Percentiles rank a stretch among this genome's conserved stretches.
phyloP scores from a whole-genome alignment of 2,329 filamentous ascomycete species.

The Fonsecaea pedrosoi region DNA sequence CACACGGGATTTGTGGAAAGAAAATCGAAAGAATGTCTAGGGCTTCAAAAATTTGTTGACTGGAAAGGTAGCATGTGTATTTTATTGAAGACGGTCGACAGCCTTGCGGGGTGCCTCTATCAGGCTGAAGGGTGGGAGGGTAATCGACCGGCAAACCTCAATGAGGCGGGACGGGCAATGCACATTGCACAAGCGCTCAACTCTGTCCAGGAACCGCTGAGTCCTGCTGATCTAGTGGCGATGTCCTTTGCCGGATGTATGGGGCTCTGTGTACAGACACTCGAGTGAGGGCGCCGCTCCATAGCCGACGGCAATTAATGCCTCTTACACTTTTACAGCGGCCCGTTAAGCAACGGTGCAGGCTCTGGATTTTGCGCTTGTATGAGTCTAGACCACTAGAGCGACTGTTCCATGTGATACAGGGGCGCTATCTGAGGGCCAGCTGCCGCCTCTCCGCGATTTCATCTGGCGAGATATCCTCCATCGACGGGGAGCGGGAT shows the following conservation, averaged over 20 bases:
- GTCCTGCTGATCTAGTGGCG: background rate
- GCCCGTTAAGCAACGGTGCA: background rate
- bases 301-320: background rate
- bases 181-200: background rate
- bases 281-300: background rate
- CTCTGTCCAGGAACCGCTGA: background rate
- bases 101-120: background rate
- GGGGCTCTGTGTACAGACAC: background rate
- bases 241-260: background rate
- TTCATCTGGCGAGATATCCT: conserved; percentile 44
- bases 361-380: background rate
- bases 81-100: background rate
- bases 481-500: conserved; percentile 55
- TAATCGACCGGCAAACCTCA: background rate
- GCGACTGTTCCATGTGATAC: no score
- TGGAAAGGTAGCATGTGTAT: background rate
- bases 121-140: background rate
- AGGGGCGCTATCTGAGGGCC: no score
- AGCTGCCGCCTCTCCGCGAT: no score
- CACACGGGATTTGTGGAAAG: background rate
- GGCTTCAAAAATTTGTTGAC: background rate
- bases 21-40: background rate
- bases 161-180: background rate
- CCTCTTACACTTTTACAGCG: background rate
- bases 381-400: background rate